These are phyloP conservation scores for Scedosporium aurantiacum DNA, from an alignment of 2,329 filamentous ascomycete genomes.

Conservation along the genomic window DNA sequence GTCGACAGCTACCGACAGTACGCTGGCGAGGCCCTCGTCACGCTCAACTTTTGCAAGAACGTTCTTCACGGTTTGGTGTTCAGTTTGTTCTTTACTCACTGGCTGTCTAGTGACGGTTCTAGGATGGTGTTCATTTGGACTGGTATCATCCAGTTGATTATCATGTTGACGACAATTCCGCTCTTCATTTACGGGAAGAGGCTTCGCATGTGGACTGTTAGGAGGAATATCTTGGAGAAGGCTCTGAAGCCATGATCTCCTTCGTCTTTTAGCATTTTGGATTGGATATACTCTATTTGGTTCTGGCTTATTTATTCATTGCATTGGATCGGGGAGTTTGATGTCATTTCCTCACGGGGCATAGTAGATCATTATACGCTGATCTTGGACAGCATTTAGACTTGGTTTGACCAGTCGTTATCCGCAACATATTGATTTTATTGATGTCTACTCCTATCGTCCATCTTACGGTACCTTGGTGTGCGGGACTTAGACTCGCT, in stretches of 20 bases:
- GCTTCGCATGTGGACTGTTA: constrained; percentile 85
- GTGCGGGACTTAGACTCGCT: too few species aligned
- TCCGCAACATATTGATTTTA: too few species aligned
- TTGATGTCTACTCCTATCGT: too few species aligned
- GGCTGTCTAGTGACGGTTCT: constrained; percentile 66
- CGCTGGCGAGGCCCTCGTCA: constrained; percentile 87
- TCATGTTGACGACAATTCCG: constrained; percentile 66
- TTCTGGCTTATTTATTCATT: neutral
- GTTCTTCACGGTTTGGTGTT: constrained; percentile 85
- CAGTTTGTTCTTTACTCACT: constrained; percentile 74
- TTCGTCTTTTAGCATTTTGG: neutral
- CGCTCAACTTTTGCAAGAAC: constrained; percentile 90
- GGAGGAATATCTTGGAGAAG: constrained; percentile 77
- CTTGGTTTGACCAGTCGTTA: too few species aligned
- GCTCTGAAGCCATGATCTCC: constrained; percentile 16
- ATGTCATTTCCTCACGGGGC: too few species aligned
- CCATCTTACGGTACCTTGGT: too few species aligned
- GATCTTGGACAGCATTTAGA: too few species aligned
- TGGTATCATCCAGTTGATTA: constrained; percentile 72
- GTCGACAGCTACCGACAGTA: constrained; percentile 91
- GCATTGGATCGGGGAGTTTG: neutral
- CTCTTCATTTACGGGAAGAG: constrained; percentile 94
- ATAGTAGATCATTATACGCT: too few species aligned
- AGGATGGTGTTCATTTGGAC: constrained; percentile 72
- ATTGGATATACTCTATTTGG: neutral